A percentile compares a stretch with the other conserved stretches of the same genome.
These are phyloP conservation scores for Sonneratia caseolaris DNA, from an alignment of 345 rosid species.

Conservation along the genomic window DNA sequence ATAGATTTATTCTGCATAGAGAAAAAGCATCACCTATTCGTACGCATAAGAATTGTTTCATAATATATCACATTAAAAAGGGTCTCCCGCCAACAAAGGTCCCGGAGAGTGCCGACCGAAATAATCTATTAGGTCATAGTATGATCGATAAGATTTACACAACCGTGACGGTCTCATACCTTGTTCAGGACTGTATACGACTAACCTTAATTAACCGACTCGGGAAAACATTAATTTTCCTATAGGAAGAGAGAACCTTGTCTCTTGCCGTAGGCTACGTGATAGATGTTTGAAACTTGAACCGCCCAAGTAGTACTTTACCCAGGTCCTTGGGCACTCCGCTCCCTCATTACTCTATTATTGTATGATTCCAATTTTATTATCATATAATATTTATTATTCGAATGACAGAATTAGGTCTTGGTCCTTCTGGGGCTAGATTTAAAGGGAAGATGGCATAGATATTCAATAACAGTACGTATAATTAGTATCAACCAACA, in stretches of 20 bases:
- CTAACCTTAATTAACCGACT: not conserved
- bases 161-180: too few relatives aligned
- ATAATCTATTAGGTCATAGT: not conserved
- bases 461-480: slow-evolving; percentile 17
- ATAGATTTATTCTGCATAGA: not conserved
- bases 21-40: not conserved
- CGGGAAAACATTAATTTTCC: not conserved
- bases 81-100: not conserved
- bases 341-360: not conserved
- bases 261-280: not conserved
- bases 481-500: not conserved
- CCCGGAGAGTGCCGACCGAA: not conserved
- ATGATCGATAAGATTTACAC: not conserved
- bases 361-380: too few relatives aligned
- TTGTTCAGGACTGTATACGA: not conserved
- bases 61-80: not conserved
- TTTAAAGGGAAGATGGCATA: slow-evolving; percentile 19
- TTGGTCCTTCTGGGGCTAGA: not conserved
- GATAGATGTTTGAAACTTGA: not conserved
- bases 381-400: not conserved
- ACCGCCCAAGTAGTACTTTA: not conserved
- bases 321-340: not conserved
- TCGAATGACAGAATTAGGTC: not conserved
- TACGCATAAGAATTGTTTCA: not conserved
- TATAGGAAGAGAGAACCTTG: not conserved